Conservation (phyloP, 148 eudicot species). For the Euryodendron excelsum region DNA sequence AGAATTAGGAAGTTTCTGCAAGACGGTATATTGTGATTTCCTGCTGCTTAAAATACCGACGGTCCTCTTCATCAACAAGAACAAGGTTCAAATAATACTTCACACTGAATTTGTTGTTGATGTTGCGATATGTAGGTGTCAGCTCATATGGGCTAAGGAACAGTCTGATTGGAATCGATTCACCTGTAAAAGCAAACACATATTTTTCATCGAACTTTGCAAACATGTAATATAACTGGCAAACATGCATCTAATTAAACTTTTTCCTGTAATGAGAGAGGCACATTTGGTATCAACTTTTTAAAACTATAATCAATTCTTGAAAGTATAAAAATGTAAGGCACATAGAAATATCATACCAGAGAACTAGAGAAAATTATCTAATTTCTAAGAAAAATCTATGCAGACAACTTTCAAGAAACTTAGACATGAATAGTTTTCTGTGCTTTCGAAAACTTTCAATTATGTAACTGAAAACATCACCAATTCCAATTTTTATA, state of each 20-base stretch:
- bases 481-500: too few species aligned
- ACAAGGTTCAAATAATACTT: slow-evolving; percentile 87
- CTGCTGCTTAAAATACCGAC: slow-evolving; percentile 94
- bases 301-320: too few species aligned
- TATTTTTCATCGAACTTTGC: background rate
- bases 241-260: too few species aligned
- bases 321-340: background rate
- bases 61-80: slow-evolving; percentile 93
- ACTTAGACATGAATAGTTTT: too few species aligned
- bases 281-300: too few species aligned
- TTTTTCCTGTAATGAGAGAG: too few species aligned
- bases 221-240: background rate
- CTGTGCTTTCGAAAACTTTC: too few species aligned
- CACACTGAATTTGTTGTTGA: slow-evolving; percentile 94
- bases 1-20: slow-evolving; percentile 43
- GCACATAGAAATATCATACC: background rate
- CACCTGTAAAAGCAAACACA: slow-evolving; percentile 45
- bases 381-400: too few species aligned
- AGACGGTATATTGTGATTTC: slow-evolving; percentile 82
- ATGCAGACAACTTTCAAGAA: too few species aligned
- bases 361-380: too few species aligned
- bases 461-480: too few species aligned
- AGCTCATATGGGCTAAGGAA: slow-evolving; percentile 92
- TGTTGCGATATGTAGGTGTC: slow-evolving; percentile 88
- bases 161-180: slow-evolving; percentile 89